These are phyloP conservation scores for Monosporascus ibericus DNA, from an alignment of 2,329 filamentous ascomycete genomes.

Conservation along the genomic window DNA sequence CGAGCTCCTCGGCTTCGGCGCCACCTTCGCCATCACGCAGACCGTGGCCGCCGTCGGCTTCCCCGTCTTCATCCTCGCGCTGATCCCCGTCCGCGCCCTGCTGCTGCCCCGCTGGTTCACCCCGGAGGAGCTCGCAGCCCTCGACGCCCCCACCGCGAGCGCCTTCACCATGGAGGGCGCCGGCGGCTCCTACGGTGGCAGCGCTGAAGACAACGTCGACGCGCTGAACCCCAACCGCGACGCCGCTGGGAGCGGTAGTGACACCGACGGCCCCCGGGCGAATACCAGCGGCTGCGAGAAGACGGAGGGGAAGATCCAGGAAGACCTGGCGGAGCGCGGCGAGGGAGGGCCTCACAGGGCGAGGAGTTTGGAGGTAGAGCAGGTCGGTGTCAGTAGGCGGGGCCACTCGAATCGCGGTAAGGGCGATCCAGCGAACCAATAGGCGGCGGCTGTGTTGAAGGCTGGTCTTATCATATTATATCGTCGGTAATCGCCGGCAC, in stretches of 20 bases:
- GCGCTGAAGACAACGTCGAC: slow-evolving; percentile 8
- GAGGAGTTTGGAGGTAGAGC: slow-evolving; percentile 19
- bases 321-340: slow-evolving; percentile 32
- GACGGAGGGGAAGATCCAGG: slow-evolving; percentile 20
- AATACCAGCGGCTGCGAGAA: slow-evolving; percentile 2
- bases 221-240: slow-evolving; percentile 3
- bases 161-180: slow-evolving; percentile 72
- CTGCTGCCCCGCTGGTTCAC: slow-evolving; percentile 58
- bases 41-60: slow-evolving; percentile 79
- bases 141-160: slow-evolving; percentile 72
- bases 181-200: slow-evolving; percentile 53
- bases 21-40: slow-evolving; percentile 77
- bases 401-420: slow-evolving; percentile 9
- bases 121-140: slow-evolving; percentile 49
- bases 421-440: slow-evolving; percentile 1
- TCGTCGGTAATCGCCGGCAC: too few relatives aligned
- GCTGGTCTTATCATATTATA: too few relatives aligned
- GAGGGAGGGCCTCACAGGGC: slow-evolving; percentile 15
- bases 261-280: not conserved
- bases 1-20: slow-evolving; percentile 65
- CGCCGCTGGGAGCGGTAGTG: slow-evolving; percentile 2
- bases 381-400: slow-evolving; percentile 16
- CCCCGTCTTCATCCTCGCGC: slow-evolving; percentile 63
- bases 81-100: slow-evolving; percentile 61
- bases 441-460: not conserved